Conservation (phyloP, 108 stramenopile genomes). For the Schizochytrium sp. region DNA sequence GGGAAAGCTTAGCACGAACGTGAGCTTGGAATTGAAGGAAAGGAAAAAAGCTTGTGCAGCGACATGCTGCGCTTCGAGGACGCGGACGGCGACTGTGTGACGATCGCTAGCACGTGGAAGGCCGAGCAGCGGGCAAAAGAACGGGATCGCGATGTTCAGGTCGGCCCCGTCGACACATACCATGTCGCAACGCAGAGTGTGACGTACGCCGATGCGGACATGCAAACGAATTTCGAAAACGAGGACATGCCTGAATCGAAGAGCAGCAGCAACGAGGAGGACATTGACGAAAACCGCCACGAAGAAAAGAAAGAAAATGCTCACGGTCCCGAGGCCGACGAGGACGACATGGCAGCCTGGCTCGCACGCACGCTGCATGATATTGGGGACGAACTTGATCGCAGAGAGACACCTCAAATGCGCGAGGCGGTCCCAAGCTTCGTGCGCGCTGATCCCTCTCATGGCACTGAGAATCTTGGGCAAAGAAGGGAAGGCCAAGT, state of each 20-base stretch:
- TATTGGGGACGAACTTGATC: neutral
- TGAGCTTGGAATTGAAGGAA: neutral
- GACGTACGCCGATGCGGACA: neutral
- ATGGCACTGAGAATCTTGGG: neutral
- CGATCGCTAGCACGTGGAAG: neutral
- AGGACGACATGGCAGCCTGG: neutral
- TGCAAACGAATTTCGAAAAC: neutral
- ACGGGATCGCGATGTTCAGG: neutral
- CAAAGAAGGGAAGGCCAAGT: neutral
- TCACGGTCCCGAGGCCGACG: neutral
- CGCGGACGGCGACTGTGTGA: neutral
- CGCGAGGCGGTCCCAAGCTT: neutral
- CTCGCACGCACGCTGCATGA: neutral
- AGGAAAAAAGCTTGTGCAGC: neutral
- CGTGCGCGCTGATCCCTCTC: too few species aligned
- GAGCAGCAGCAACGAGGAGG: neutral
- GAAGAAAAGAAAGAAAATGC: neutral
- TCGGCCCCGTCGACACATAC: neutral
- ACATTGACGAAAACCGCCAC: neutral
- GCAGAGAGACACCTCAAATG: neutral
- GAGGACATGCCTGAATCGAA: neutral
- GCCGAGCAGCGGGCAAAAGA: neutral
- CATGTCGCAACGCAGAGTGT: neutral
- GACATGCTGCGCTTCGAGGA: neutral
- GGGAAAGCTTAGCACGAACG: neutral